Base-by-base conservation (phyloP, 78 protist genomes). In the Dictyostelium intermedium region DNA sequence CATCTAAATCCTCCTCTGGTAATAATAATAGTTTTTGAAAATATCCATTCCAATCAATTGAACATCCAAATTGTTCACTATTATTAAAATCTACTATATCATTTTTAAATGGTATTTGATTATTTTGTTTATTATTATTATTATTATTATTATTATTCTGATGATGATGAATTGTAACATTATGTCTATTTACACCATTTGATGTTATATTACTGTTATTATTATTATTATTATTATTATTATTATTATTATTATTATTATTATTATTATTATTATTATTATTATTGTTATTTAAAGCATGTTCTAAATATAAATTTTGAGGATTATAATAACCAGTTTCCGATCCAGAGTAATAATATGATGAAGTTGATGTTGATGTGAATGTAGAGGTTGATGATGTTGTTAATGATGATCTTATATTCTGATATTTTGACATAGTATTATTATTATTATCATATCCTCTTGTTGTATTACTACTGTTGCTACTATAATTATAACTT, bases 41-140 rank as follows among this genome's bases (percentile, higher is more conserved):
- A 30, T 41, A 74, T 16, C 83, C 77, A 63, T 94, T 94, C 96
- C 96, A 94, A 16, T 82, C 93, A 25, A 94, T 87, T 34, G 85
- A 45, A 25, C 53, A 81, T 25, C 96, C 96, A 89, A 34, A 43
- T n/a, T 78, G 69, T 9, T 39, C 79, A 30, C 63, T 56, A 35
- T 56, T 39, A 35, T 77, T 39, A 39, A 39, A 39, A 77, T 77
- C 82, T 10, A 37, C 27, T 7, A 50, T 34, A 82, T 80, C 84
- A 66, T 66, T 66, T 66, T 66, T 66, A 66, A 66, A 66, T 66
- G 34, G 39, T 27, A 81, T 53, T 32, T 50, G 23, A 25, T 18
- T 25, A 43, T 47, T 81, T 81, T 35, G 39, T 27, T 32, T 73
- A 35, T 18, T 73, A 73, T 18, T 73, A 73, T 73, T 73, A 35